Percentiles rank a stretch among this genome's conserved stretches.
Evolutionary conservation across 805 yeast species (phyloP).

Genomic region (Candida broadrunensis): DNA sequence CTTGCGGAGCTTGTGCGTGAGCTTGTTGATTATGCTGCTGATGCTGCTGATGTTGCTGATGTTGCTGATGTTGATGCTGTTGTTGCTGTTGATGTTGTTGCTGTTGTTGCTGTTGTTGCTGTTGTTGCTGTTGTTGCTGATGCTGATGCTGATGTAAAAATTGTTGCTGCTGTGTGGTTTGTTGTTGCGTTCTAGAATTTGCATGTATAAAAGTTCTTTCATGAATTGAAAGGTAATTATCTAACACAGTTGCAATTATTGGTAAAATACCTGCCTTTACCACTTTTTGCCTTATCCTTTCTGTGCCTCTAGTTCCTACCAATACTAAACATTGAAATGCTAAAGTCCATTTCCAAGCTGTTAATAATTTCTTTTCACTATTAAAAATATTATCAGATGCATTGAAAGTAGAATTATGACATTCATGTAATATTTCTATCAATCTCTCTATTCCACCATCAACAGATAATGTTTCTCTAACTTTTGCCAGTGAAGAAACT

Average conservation of each 20-base stretch:
- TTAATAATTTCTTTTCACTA: conserved; percentile 47
- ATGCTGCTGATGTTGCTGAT: not conserved
- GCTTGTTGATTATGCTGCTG: not conserved
- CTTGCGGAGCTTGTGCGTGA: conserved; percentile 5
- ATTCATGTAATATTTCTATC: conserved; percentile 80
- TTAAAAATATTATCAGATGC: conserved; percentile 29
- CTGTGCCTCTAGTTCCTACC: conserved; percentile 92
- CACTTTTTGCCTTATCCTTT: conserved; percentile 75
- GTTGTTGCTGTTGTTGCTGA: conserved; percentile 9
- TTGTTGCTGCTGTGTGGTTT: conserved; percentile 7
- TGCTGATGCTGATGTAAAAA: too few species aligned
- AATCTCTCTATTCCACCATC: conserved; percentile 94
- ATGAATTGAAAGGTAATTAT: conserved; percentile 63
- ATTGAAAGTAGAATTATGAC: conserved; percentile 44
- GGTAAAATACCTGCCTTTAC: conserved; percentile 93
- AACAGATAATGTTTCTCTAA: conserved; percentile 79
- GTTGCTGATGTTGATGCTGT: conserved; percentile 5
- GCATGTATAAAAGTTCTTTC: conserved; percentile 37
- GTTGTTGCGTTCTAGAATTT: conserved; percentile 14
- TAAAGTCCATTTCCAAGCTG: conserved; percentile 98
- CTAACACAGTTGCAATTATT: conserved; percentile 85
- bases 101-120: conserved; percentile 10
- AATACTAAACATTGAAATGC: conserved; percentile 90
- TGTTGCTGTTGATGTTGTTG: conserved; percentile 17
- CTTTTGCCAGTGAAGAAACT: conserved; percentile 81